These are phyloP conservation scores for Phyllosticta citriasiana DNA, from an alignment of 2,329 filamentous ascomycete genomes.

Conservation along the genomic window DNA sequence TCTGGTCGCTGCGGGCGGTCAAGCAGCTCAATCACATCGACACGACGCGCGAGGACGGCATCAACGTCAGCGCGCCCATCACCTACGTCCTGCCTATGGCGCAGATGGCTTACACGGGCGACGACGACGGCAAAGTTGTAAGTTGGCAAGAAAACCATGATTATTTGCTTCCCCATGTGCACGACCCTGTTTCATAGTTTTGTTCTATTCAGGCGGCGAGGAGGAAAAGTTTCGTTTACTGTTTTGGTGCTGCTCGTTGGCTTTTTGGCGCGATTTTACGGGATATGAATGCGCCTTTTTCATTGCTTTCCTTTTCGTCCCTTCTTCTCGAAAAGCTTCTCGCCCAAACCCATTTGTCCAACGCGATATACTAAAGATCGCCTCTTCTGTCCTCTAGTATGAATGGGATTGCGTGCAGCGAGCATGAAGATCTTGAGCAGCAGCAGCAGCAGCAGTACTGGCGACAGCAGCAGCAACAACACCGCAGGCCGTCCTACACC, in stretches of 20 bases:
- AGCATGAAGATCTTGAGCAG: constrained; percentile 18
- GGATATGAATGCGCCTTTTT: too few species aligned
- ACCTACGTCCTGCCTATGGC: constrained; percentile 80
- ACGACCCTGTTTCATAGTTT: neutral
- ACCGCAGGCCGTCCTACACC: neutral
- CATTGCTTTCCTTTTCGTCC: neutral
- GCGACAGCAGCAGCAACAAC: neutral
- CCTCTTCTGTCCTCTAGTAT: constrained; percentile 30
- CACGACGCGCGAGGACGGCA: constrained; percentile 49
- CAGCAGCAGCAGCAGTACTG: neutral
- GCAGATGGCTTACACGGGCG: constrained; percentile 80
- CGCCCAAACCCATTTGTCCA: neutral
- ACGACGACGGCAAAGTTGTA: constrained; percentile 75
- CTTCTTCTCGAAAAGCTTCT: neutral
- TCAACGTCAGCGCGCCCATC: constrained; percentile 54
- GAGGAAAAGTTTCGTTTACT: neutral
- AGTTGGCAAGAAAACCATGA: neutral
- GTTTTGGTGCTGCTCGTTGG: neutral
- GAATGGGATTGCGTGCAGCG: constrained; percentile 49
- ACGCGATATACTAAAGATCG: constrained; percentile 4
- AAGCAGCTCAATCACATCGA: constrained; percentile 76
- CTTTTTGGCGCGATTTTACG: too few species aligned
- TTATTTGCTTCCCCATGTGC: neutral
- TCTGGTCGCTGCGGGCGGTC: constrained; percentile 68
- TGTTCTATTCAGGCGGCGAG: neutral